A percentile compares a stretch with the other conserved stretches of the same genome.
These are phyloP conservation scores for Rhodotorula sp. DNA, from an alignment of 1,284 basidiomycete genomes.

Conservation along the genomic window DNA sequence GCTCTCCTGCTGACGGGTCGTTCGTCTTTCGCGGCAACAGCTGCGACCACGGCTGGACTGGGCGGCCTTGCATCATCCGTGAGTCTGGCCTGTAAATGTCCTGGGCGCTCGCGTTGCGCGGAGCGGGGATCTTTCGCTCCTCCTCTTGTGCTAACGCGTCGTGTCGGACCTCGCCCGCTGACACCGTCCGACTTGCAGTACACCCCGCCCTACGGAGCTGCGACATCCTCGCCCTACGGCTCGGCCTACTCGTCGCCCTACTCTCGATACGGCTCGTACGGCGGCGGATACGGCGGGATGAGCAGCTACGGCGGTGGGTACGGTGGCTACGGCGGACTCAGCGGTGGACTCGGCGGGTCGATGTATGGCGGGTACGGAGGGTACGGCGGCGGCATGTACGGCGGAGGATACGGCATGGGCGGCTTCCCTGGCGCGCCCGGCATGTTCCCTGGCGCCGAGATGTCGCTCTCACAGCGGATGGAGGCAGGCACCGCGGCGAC, in stretches of 20 bases:
- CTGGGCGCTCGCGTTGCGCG: neutral
- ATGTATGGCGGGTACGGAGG: constrained; percentile 46
- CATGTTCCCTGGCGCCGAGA: constrained; percentile 55
- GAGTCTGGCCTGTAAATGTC: neutral
- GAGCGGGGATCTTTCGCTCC: no score
- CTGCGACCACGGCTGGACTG: neutral
- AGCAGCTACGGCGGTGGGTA: constrained; percentile 11
- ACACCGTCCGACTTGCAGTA: no score
- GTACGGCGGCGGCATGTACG: constrained; percentile 45
- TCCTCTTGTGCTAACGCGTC: no score
- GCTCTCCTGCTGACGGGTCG: neutral
- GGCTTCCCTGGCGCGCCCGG: constrained; percentile 48
- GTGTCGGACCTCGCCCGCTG: no score
- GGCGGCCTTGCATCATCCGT: neutral
- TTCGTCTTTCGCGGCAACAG: neutral
- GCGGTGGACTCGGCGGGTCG: constrained; percentile 18
- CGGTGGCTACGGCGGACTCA: constrained; percentile 19
- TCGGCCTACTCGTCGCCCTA: constrained; percentile 5
- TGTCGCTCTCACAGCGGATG: constrained; percentile 64
- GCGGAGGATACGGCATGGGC: constrained; percentile 9
- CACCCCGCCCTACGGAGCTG: constrained; percentile 13
- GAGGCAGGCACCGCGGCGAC: constrained; percentile 45
- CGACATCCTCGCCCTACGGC: neutral
- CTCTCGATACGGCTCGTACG: constrained; percentile 6
- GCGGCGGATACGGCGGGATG: constrained; percentile 2